A percentile compares a stretch with the other conserved stretches of the same genome.
Evolutionary conservation across 73 alveolate species (phyloP).

Genomic region (Tetrahymena elliotti): DNA sequence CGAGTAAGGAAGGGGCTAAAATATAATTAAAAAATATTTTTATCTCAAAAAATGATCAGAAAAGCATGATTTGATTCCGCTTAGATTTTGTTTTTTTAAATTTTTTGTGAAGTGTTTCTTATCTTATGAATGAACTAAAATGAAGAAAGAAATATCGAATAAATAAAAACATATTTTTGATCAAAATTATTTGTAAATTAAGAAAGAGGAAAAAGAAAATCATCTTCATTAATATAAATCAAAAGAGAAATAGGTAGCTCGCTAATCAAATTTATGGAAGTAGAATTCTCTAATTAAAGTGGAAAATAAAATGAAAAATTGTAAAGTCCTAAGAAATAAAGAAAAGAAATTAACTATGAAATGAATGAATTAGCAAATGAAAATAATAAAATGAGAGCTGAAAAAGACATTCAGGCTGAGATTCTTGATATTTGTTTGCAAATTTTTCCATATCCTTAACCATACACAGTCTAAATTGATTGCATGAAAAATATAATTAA

Average conservation of each 20-base stretch:
- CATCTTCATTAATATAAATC: too few species aligned
- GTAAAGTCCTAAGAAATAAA: not conserved
- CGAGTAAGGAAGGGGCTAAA: too few species aligned
- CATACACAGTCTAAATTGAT: not conserved
- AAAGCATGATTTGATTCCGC: not conserved
- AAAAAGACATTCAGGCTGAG: not conserved
- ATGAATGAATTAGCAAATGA: not conserved
- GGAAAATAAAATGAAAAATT: not conserved
- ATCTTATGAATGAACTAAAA: too few species aligned
- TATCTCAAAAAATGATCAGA: not conserved
- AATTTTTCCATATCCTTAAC: not conserved
- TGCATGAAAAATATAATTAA: not conserved
- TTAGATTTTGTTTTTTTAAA: too few species aligned
- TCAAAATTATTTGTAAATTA: too few species aligned
- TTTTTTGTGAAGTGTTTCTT: too few species aligned
- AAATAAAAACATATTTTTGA: too few species aligned
- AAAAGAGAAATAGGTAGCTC: too few species aligned
- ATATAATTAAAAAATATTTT: too few species aligned
- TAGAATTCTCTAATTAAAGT: not conserved
- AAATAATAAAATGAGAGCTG: not conserved
- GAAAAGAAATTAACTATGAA: not conserved
- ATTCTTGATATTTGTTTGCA: not conserved
- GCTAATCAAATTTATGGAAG: not conserved
- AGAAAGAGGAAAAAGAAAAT: too few species aligned
- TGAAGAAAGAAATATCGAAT: too few species aligned